Conservation (phyloP, 2,329 filamentous ascomycete species). For the Nannizziopsis arthrosporioides region DNA sequence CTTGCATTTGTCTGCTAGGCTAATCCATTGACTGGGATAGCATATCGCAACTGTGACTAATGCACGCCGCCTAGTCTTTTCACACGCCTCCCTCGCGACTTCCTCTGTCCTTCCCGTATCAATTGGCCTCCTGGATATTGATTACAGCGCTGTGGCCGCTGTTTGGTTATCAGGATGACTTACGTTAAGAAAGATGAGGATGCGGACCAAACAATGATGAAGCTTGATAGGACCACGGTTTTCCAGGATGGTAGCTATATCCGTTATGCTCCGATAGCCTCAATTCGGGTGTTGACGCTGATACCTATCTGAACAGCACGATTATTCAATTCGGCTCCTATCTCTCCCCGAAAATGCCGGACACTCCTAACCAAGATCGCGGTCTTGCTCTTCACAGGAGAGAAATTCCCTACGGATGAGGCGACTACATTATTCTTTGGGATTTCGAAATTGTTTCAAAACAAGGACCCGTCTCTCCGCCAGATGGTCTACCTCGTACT, state of each 20-base stretch:
- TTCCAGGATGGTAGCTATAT: conserved; percentile 77
- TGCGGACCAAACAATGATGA: conserved; percentile 82
- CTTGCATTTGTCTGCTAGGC: not conserved
- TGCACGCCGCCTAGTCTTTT: conserved; percentile 18
- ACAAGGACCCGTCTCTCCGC: conserved; percentile 93
- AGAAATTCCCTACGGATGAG: conserved; percentile 94
- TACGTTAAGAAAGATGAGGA: conserved; percentile 99
- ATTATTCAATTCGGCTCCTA: conserved; percentile 93
- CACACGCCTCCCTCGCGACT: conserved; percentile 16
- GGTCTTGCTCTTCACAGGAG: conserved; percentile 88
- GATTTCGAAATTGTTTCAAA: conserved; percentile 98
- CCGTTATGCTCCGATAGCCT: conserved; percentile 14
- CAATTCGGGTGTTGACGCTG: conserved; percentile 1
- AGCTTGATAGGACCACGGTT: conserved; percentile 93
- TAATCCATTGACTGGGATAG: not conserved
- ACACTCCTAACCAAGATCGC: conserved; percentile 96
- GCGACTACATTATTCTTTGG: conserved; percentile 97
- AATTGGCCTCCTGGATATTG: conserved; percentile 9
- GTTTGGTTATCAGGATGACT: conserved; percentile 51
- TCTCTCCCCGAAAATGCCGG: conserved; percentile 93
- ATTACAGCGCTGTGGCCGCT: conserved; percentile 1
- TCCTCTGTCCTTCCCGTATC: not conserved
- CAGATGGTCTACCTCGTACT: conserved; percentile 98
- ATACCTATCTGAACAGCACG: conserved; percentile 52
- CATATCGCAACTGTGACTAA: not conserved